Evolutionary conservation across 1,139 yeast species (phyloP), one percentile per base, ranked within the genome.

Genomic region (Kodamaea fungicola): DNA sequence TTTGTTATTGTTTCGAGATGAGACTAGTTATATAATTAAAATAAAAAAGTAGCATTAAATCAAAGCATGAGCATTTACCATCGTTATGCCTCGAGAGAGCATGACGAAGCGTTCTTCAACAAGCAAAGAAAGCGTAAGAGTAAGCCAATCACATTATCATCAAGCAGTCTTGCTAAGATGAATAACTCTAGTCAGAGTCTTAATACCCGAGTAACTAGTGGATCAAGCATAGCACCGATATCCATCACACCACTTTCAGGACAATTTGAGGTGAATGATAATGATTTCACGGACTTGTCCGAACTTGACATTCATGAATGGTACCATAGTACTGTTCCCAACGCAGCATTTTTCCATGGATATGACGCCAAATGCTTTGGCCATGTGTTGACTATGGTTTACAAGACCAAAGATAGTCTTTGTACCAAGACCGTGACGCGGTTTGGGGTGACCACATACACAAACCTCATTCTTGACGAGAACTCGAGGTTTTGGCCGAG

Each of bases 401-500:
- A 71, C 49, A 73, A 72, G 45, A 74, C 74, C 42, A 64, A 66
- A 7, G 61, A 62, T 10, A 71, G 71, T 42, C 66, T 83, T 12
- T 74, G 83, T 38, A 74, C 88, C 2, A 67, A 83, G 3, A 63
- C 88, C 12, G 55, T 90, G 22, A 80, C 92, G 29, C 74, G 77
- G 39, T 80, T 79, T 46, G 97, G 97, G 0, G 73, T 80, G 24
- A 69, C 83, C 5, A 70, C 77, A 12, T 80, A 78, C 50, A 71
- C 74, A 26, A 71, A 82, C 33, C 64, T 89, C 52, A 77, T 87
- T 5, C 59, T 87, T 27, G 77, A 75, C 41, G 58, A 70, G 0
- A 60, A 73, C 30, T 86, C 96, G 2, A 67, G 86, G 37, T 90
- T 80, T 55, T 85, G 75, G 64, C 88, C 85, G 2, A 94, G 95